A percentile compares a stretch with the other conserved stretches of the same genome.
phyloP scores from a whole-genome alignment of 208 protist species.

The Trypanosoma scelopori region DNA sequence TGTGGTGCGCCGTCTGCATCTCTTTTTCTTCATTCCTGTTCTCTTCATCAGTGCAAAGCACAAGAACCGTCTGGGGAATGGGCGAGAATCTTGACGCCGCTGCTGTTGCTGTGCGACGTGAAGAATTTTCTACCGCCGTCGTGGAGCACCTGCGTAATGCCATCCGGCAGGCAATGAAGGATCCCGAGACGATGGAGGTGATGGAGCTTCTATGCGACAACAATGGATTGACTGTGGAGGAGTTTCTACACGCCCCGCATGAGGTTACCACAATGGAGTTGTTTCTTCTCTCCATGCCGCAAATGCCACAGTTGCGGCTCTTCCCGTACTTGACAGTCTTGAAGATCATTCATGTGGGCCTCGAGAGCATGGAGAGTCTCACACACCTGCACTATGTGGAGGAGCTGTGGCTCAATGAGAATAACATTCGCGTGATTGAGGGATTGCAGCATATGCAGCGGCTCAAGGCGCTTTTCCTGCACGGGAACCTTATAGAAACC shows the following conservation, averaged over 20 bases:
- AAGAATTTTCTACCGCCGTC: constrained; percentile 28
- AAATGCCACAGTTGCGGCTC: constrained; percentile 52
- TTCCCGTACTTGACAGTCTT: constrained; percentile 81
- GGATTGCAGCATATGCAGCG: constrained; percentile 66
- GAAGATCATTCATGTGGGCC: constrained; percentile 73
- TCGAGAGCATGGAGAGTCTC: constrained; percentile 75
- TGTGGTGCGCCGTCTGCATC: no score
- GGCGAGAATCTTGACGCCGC: neutral
- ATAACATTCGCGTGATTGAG: constrained; percentile 75
- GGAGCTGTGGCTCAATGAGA: constrained; percentile 91
- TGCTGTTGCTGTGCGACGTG: neutral
- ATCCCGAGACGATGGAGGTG: constrained; percentile 55
- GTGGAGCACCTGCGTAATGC: constrained; percentile 51
- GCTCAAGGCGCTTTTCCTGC: constrained; percentile 80
- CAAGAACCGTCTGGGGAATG: no score
- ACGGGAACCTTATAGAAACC: constrained; percentile 79
- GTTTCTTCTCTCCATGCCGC: constrained; percentile 76
- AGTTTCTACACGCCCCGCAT: constrained; percentile 56
- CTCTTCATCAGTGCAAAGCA: neutral
- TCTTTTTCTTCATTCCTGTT: neutral
- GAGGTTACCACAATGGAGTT: constrained; percentile 70
- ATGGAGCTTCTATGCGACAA: constrained; percentile 73
- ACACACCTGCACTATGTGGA: constrained; percentile 63
- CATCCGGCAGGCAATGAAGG: constrained; percentile 39
- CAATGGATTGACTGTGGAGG: constrained; percentile 80